Evolutionary conservation across 1,284 basidiomycete genomes (phyloP).

Genomic region (Cryptococcus amylolentus): DNA sequence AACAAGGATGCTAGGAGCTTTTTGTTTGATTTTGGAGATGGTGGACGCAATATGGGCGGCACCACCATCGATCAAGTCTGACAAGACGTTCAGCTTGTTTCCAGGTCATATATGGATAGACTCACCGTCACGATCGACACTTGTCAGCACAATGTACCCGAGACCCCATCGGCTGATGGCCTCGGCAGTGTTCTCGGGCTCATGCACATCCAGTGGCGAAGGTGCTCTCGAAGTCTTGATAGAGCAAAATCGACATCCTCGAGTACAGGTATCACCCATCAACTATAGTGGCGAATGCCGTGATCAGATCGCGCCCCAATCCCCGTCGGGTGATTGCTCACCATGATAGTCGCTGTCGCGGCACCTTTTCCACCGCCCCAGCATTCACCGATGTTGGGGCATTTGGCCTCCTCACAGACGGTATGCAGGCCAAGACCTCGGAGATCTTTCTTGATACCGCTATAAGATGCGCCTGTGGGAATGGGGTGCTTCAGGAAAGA

Average conservation of each 20-base stretch:
- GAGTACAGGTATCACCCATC: slow-evolving; percentile 99
- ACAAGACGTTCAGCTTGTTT: neutral
- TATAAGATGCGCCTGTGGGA: slow-evolving; percentile 83
- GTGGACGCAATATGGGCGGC: slow-evolving; percentile 92
- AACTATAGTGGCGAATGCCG: slow-evolving; percentile 55
- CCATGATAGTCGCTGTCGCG: slow-evolving; percentile 99
- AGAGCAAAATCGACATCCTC: slow-evolving; percentile 96
- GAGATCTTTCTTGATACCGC: slow-evolving; percentile 91
- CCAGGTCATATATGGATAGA: slow-evolving; percentile 3
- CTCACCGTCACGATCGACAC: slow-evolving; percentile 91
- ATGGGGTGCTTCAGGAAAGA: slow-evolving; percentile 89
- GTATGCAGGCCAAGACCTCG: slow-evolving; percentile 88
- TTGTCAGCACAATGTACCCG: slow-evolving; percentile 96
- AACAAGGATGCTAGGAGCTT: slow-evolving; percentile 91
- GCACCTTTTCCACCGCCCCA: slow-evolving; percentile 89
- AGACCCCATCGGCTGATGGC: slow-evolving; percentile 97
- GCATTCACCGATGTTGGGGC: slow-evolving; percentile 98
- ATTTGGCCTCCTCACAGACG: slow-evolving; percentile 97
- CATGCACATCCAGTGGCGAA: slow-evolving; percentile 88
- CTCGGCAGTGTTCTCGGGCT: slow-evolving; percentile 97
- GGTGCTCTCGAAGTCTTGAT: slow-evolving; percentile 90
- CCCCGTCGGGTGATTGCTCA: slow-evolving; percentile 43
- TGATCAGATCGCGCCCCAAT: neutral
- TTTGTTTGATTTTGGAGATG: slow-evolving; percentile 91
- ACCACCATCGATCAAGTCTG: slow-evolving; percentile 89